A percentile compares a stretch with the other conserved stretches of the same genome.
These are phyloP conservation scores for Centrapalus pauciflorus DNA, from an alignment of 129 eudicot species.

Conservation along the genomic window DNA sequence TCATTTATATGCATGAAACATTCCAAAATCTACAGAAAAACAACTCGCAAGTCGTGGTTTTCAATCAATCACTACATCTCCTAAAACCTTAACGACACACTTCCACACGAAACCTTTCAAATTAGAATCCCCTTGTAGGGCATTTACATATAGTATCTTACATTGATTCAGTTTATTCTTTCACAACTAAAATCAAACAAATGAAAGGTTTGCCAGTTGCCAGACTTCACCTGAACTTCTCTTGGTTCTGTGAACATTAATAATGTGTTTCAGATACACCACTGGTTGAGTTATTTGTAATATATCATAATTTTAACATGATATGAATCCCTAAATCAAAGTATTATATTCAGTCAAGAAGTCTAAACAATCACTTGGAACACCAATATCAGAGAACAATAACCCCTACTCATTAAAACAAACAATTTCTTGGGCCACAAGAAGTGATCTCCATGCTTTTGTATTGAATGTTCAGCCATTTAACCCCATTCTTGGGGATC, in stretches of 20 bases:
- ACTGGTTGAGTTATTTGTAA: background rate
- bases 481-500: background rate
- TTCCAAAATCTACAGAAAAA: slow-evolving; percentile 7
- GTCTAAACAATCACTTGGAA: slow-evolving; percentile 6
- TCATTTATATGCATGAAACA: background rate
- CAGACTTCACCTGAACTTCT: background rate
- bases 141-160: slow-evolving; percentile 1
- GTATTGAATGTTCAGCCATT: background rate
- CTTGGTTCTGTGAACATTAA: background rate
- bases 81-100: background rate
- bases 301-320: background rate
- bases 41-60: background rate
- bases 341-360: background rate
- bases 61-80: background rate
- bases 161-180: background rate
- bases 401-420: background rate
- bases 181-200: slow-evolving; percentile 1
- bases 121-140: background rate
- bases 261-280: background rate
- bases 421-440: background rate
- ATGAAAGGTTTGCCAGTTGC: background rate
- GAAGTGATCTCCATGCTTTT: background rate
- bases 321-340: background rate
- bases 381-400: background rate
- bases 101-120: background rate